Percentiles rank a stretch among this genome's conserved stretches.
phyloP scores from a whole-genome alignment of 2,329 filamentous ascomycete genomes.

The Alternaria gansuensis region DNA sequence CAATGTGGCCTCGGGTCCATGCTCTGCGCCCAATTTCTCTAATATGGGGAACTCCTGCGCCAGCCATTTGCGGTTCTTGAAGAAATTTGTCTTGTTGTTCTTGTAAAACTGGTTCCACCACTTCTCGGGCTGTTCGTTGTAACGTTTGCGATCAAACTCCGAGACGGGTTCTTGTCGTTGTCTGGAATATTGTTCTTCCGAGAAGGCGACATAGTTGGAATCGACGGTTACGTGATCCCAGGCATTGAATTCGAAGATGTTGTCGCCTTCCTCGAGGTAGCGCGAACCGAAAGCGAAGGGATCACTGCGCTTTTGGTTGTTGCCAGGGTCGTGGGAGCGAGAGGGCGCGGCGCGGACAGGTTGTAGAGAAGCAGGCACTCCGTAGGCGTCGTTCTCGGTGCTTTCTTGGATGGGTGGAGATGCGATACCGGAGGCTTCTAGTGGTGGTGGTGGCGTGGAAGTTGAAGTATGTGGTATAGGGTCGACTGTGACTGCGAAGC shows the following conservation, averaged over 20 bases:
- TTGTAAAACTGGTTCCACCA: constrained; percentile 99
- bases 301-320: constrained; percentile 86
- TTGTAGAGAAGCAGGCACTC: constrained; percentile 58
- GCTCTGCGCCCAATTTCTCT: constrained; percentile 74
- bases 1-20: constrained; percentile 74
- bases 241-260: constrained; percentile 97
- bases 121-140: constrained; percentile 88
- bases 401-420: constrained; percentile 8
- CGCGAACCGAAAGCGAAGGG: constrained; percentile 97
- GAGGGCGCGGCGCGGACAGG: constrained; percentile 59
- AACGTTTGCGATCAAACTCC: constrained; percentile 90
- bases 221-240: constrained; percentile 99
- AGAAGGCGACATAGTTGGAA: constrained; percentile 84
- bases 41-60: constrained; percentile 94
- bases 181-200: constrained; percentile 81
- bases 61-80: constrained; percentile 98
- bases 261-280: constrained; percentile 80
- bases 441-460: constrained; percentile 19
- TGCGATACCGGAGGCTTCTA: constrained; percentile 8
- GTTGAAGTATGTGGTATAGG: constrained; percentile 37
- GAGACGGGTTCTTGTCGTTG: constrained; percentile 88
- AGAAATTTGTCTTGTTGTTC: constrained; percentile 97
- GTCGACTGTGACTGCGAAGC: constrained; percentile 58
- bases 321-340: constrained; percentile 74
- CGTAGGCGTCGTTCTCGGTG: constrained; percentile 57